Base-by-base conservation (phyloP, 2,329 filamentous ascomycete genomes). In the Gnomoniopsis sp. region DNA sequence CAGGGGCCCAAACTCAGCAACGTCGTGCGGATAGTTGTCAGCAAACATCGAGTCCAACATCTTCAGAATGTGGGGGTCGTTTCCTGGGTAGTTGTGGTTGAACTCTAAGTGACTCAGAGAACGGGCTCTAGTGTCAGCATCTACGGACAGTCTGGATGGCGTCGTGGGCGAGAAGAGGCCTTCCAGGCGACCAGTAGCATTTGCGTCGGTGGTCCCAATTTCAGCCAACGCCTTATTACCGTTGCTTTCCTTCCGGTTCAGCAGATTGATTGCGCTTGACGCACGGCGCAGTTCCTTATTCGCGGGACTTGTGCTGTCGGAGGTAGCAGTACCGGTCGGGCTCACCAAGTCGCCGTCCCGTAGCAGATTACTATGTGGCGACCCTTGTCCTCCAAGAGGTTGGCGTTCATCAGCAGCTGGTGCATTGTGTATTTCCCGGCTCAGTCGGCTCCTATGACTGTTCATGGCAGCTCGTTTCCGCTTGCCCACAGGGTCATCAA, bases 31-130 rank as follows among this genome's bases (percentile, higher is more conserved):
- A 64, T 86, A 88, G 64, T 88, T 88, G 60, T 89, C 84, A 26
- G 86, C 80, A 68, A 93, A 97, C 76, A 98, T 92, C 6, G 89
- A 86, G 69, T 97, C 91, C 3, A 99, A 74, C 82, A 89, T 87
- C 67, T 82, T 82, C 50, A 89, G 75, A 55, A 89, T 84, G 65
- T 76, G 85, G 3, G 87, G 86, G 61, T 89, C 86, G 58, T 89
- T 92, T 1, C 95, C 95, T 48, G 85, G 82, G 69, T 99, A 98
- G 2, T 89, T 91, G 73, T 98, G 93, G 44, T 86, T 87, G 3
- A 84, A 81, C 59, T 80, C 82, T 62, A 84, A 83, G 43, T 79
- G 80, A 15, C 75, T 72, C 3, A 70, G 71, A 3, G 74, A 65
- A 33, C 71, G 66, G 15, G 68, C 65, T 12, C 68, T 69, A 21